A percentile compares a stretch with the other conserved stretches of the same genome.
Evolutionary conservation across 805 yeast genomes (phyloP).

Genomic region (Barnettozyma sp.): DNA sequence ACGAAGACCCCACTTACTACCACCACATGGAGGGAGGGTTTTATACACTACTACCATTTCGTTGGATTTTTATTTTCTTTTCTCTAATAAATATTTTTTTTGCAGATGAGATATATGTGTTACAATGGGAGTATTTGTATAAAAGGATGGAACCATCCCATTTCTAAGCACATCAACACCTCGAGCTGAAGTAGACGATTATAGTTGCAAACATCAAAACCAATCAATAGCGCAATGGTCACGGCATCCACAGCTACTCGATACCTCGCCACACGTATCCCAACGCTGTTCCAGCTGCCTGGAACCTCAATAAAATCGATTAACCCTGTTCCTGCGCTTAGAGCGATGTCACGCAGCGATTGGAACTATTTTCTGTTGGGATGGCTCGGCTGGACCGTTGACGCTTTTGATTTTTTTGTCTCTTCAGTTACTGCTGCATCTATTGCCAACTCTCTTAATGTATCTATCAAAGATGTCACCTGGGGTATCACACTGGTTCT

Average conservation of each 20-base stretch:
- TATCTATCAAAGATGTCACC: slow-evolving; percentile 43
- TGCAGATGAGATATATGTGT: too few species aligned
- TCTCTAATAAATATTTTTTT: too few species aligned
- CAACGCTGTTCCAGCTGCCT: slow-evolving; percentile 23
- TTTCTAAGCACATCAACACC: too few species aligned
- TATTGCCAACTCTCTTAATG: slow-evolving; percentile 43
- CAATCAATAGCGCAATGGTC: neutral
- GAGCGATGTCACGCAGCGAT: slow-evolving; percentile 30
- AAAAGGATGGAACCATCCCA: too few species aligned
- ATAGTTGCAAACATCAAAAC: too few species aligned
- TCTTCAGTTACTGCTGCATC: slow-evolving; percentile 48
- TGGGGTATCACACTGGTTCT: slow-evolving; percentile 71
- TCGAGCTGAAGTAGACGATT: too few species aligned
- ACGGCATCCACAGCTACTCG: slow-evolving; percentile 7
- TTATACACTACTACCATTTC: too few species aligned
- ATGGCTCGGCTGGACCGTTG: slow-evolving; percentile 63
- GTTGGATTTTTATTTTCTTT: too few species aligned
- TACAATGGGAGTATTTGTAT: too few species aligned
- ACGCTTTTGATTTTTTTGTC: slow-evolving; percentile 64
- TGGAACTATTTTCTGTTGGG: slow-evolving; percentile 60
- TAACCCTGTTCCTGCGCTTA: slow-evolving; percentile 40
- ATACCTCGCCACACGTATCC: slow-evolving; percentile 23
- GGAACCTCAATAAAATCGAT: slow-evolving; percentile 23
- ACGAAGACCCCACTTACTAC: too few species aligned
- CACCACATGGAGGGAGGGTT: too few species aligned